phyloP scores from a whole-genome alignment of 768 basidiomycete species.

The Hysterangium stoloniferum region DNA sequence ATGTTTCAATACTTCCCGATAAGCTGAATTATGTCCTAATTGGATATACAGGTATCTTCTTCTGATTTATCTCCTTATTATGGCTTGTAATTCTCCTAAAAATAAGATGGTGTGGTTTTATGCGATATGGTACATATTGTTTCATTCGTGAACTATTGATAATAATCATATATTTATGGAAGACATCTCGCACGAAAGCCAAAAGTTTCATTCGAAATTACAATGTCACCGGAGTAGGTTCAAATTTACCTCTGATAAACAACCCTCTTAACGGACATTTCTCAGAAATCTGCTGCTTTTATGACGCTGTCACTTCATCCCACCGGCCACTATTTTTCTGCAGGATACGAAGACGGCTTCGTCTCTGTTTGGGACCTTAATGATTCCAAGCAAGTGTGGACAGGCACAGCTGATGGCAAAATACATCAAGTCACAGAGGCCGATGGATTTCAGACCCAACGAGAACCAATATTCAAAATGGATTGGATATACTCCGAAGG shows the following conservation, averaged over 20 bases:
- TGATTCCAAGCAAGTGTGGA: background rate
- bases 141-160: too few species aligned
- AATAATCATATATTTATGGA: background rate
- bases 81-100: too few species aligned
- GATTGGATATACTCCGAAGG: conserved; percentile 66
- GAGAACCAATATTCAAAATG: conserved; percentile 86
- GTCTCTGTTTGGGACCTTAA: background rate
- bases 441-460: conserved; percentile 14
- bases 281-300: background rate
- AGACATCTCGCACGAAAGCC: too few species aligned
- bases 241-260: background rate
- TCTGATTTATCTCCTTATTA: too few species aligned
- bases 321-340: background rate
- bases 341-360: conserved; percentile 1
- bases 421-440: background rate
- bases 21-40: background rate
- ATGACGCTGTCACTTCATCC: background rate
- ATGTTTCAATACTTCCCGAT: background rate
- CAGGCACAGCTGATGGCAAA: background rate
- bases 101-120: background rate
- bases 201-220: too few species aligned
- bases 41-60: background rate
- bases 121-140: background rate
- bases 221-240: background rate
- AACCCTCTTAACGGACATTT: background rate